Conservation (phyloP, 208 protist genomes). For the Leishmania gerbilli region DNA sequence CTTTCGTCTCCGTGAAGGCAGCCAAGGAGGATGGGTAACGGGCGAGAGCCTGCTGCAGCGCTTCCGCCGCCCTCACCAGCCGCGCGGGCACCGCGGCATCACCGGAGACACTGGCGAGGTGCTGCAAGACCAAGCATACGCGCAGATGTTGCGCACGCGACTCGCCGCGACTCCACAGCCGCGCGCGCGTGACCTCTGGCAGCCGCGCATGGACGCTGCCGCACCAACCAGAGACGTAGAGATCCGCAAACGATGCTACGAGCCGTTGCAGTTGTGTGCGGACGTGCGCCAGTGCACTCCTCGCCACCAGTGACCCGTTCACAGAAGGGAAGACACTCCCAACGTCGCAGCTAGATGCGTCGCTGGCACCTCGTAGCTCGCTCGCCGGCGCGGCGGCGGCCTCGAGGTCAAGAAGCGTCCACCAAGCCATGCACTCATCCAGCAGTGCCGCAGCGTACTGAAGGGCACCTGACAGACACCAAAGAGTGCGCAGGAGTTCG, state of each 20-base stretch:
- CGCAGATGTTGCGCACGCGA: constrained; percentile 25
- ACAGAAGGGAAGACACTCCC: not conserved
- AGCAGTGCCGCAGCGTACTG: constrained; percentile 1
- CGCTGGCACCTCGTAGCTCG: not conserved
- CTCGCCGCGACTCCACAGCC: constrained; percentile 12
- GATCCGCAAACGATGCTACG: not conserved
- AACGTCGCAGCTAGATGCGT: not conserved
- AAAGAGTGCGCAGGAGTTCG: not conserved
- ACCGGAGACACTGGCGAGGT: not conserved
- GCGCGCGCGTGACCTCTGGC: not conserved
- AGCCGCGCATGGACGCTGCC: not conserved
- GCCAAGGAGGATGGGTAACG: not conserved
- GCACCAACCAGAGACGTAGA: constrained; percentile 23
- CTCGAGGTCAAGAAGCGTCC: constrained; percentile 22
- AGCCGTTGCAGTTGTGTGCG: constrained; percentile 5
- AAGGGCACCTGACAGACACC: not conserved
- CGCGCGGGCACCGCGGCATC: not conserved
- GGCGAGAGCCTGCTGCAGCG: constrained; percentile 12
- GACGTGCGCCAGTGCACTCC: not conserved
- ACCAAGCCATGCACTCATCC: constrained; percentile 21
- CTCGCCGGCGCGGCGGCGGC: not conserved
- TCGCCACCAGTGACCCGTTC: not conserved
- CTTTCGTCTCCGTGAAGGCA: no score
- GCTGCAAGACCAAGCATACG: constrained; percentile 1
- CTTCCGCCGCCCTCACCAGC: not conserved